Conservation (phyloP, 495 filamentous ascomycete species). For the Lasiosphaeria hispida region DNA sequence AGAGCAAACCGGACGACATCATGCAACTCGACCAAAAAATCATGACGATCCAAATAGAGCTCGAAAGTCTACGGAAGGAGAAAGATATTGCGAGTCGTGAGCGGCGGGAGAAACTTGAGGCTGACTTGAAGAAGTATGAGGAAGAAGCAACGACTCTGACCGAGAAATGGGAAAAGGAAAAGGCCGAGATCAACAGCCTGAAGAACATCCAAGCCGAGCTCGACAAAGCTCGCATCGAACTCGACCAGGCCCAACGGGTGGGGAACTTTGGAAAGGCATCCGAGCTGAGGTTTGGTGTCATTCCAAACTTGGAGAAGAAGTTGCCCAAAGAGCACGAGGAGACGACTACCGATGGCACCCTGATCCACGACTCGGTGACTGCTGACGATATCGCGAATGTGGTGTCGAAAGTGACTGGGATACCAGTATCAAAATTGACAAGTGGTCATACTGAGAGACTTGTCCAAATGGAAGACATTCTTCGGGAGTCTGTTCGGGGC, state of each 20-base stretch:
- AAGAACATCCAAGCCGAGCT: constrained; percentile 83
- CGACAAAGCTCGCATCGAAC: constrained; percentile 77
- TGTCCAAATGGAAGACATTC: constrained; percentile 89
- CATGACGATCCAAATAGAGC: constrained; percentile 95
- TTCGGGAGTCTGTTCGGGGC: constrained; percentile 80
- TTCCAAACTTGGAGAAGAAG: constrained; percentile 74
- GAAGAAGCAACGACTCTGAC: constrained; percentile 65
- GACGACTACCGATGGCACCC: constrained; percentile 44
- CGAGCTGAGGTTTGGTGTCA: constrained; percentile 80
- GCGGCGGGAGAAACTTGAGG: constrained; percentile 80
- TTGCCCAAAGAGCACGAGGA: constrained; percentile 71
- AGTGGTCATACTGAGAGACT: constrained; percentile 89
- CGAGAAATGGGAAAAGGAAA: constrained; percentile 86
- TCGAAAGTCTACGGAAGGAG: constrained; percentile 93
- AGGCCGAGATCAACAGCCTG: constrained; percentile 74
- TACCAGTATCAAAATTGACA: constrained; percentile 86
- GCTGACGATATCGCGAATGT: constrained; percentile 91
- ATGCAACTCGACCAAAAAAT: constrained; percentile 88
- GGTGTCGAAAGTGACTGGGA: constrained; percentile 87
- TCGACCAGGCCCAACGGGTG: constrained; percentile 83
- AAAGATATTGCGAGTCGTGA: constrained; percentile 85
- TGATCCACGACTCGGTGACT: constrained; percentile 91
- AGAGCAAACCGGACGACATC: constrained; percentile 93
- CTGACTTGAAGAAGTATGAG: constrained; percentile 68
- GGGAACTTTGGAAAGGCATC: constrained; percentile 89